phyloP scores from a whole-genome alignment of 2,329 filamentous ascomycete genomes.

The Cladosporium sphaerospermum region DNA sequence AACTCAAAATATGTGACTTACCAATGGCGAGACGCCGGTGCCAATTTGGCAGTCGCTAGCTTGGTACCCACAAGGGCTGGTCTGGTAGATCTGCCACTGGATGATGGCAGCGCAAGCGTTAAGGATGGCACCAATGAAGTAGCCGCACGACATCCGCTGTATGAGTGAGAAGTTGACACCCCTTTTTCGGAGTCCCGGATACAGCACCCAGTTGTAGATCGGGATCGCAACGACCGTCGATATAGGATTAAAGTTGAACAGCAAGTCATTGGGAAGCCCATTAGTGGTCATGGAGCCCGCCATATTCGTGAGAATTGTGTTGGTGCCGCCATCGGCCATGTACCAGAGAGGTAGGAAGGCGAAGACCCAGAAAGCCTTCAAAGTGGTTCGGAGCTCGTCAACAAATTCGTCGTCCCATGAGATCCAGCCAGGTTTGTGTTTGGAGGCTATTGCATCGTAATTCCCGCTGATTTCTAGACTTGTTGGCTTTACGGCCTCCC shows the following conservation, averaged over 20 bases:
- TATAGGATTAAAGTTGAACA: constrained; percentile 38
- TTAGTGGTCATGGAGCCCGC: constrained; percentile 21
- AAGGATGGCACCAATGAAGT: constrained; percentile 44
- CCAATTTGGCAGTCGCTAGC: constrained; percentile 18
- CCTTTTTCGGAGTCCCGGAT: constrained; percentile 35
- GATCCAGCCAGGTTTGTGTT: constrained; percentile 8
- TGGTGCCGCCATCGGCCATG: neutral
- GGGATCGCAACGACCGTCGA: constrained; percentile 40
- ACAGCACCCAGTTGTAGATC: constrained; percentile 37
- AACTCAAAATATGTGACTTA: too few relatives aligned
- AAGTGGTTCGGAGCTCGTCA: constrained; percentile 51
- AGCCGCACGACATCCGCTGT: constrained; percentile 45
- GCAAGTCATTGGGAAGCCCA: constrained; percentile 40
- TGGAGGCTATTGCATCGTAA: neutral
- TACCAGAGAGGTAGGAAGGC: constrained; percentile 39
- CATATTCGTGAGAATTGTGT: neutral
- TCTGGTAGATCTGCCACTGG: constrained; percentile 48
- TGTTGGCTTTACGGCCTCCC: too few relatives aligned
- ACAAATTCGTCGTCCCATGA: constrained; percentile 64
- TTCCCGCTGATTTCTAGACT: too few relatives aligned
- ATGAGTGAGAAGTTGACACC: constrained; percentile 41
- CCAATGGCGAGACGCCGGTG: constrained; percentile 12
- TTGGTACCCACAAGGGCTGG: constrained; percentile 42
- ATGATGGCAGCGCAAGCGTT: constrained; percentile 48
- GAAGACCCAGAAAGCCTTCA: constrained; percentile 55